Percentiles rank a stretch among this genome's conserved stretches.
These are phyloP conservation scores for Myxozyma kluyveri DNA, from an alignment of 805 yeast species.

Conservation along the genomic window DNA sequence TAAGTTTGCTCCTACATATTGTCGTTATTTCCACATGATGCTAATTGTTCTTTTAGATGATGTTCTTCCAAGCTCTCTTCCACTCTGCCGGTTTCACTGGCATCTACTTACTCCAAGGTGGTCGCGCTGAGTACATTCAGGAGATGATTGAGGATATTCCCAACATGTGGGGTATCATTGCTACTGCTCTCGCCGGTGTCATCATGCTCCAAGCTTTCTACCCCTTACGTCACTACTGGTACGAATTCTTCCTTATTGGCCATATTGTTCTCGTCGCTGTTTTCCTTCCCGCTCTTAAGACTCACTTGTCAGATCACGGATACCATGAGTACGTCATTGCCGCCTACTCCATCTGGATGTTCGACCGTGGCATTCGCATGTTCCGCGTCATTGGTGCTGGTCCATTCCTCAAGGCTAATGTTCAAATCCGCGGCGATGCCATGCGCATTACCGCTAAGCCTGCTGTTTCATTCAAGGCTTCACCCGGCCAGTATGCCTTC, in stretches of 20 bases:
- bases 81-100: conserved; percentile 13
- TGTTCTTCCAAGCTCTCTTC: conserved; percentile 12
- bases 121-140: background rate
- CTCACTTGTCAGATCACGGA: conserved; percentile 54
- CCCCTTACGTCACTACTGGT: conserved; percentile 34
- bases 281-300: conserved; percentile 56
- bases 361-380: conserved; percentile 61
- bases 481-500: conserved; percentile 28
- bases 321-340: conserved; percentile 45
- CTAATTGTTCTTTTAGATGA: too few species aligned
- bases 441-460: conserved; percentile 3
- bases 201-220: conserved; percentile 14
- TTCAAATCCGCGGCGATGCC: background rate
- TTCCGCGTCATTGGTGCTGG: conserved; percentile 40
- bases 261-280: conserved; percentile 57
- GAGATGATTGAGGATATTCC: background rate
- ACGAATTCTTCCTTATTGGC: conserved; percentile 57
- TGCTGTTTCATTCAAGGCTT: background rate
- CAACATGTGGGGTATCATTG: background rate
- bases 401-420: background rate
- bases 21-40: too few species aligned
- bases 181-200: conserved; percentile 7
- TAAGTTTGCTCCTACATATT: too few species aligned
- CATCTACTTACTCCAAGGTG: conserved; percentile 1
- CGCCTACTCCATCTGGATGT: conserved; percentile 63